Percentiles rank a stretch among this genome's conserved stretches.
Evolutionary conservation across 352 stramenopile genomes (phyloP).

Genomic region (Globisporangium recalcitrans): DNA sequence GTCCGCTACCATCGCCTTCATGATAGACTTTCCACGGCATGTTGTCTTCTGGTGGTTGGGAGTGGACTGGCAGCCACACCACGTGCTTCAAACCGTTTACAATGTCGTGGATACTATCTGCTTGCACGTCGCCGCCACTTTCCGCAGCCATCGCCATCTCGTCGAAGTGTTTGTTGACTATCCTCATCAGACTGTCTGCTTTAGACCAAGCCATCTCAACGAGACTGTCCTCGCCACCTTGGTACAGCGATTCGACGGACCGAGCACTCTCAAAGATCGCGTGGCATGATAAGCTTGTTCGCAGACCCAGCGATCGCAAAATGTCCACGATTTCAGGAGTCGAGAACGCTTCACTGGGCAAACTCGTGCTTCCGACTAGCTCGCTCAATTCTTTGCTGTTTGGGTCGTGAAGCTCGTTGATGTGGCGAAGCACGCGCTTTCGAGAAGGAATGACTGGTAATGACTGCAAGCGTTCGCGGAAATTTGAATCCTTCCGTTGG

Average conservation of each 20-base stretch:
- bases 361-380: conserved; percentile 58
- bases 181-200: conserved; percentile 46
- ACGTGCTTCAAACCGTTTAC: conserved; percentile 29
- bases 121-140: conserved; percentile 9
- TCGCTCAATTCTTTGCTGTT: conserved; percentile 56
- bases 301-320: conserved; percentile 49
- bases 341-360: conserved; percentile 50
- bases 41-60: conserved; percentile 23
- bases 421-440: conserved; percentile 39
- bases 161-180: conserved; percentile 80
- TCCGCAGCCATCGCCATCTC: conserved; percentile 28
- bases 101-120: conserved; percentile 23
- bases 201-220: conserved; percentile 31
- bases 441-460: conserved; percentile 48
- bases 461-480: conserved; percentile 39
- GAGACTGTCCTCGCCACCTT: conserved; percentile 15
- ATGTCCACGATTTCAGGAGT: conserved; percentile 42
- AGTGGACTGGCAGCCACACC: conserved; percentile 36
- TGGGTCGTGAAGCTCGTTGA: conserved; percentile 67
- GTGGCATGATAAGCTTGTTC: conserved; percentile 56
- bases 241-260: conserved; percentile 51
- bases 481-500: conserved; percentile 40
- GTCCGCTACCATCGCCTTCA: neutral
- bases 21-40: conserved; percentile 56
- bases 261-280: conserved; percentile 65